Evolutionary conservation across 192 early-diverging fungal genomes (phyloP).

Genomic region (Umbelopsis sp.): DNA sequence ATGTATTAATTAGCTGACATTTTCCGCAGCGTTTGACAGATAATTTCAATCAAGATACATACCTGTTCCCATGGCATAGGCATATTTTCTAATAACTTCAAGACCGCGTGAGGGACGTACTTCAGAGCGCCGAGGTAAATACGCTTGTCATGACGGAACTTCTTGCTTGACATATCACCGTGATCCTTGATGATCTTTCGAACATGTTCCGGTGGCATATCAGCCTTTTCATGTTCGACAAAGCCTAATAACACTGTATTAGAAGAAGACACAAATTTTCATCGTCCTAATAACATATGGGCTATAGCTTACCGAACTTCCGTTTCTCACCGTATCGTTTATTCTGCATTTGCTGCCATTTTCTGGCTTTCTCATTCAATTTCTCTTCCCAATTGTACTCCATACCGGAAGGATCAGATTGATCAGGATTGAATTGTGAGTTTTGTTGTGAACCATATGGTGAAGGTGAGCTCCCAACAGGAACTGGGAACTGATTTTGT

Average conservation of each 20-base stretch:
- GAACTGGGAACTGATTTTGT: slow-evolving; percentile 18
- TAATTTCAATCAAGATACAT: slow-evolving; percentile 83
- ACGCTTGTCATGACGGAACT: slow-evolving; percentile 96
- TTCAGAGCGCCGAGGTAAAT: slow-evolving; percentile 98
- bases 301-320: slow-evolving; percentile 68
- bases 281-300: not conserved
- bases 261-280: not conserved
- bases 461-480: slow-evolving; percentile 19
- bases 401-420: slow-evolving; percentile 30
- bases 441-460: slow-evolving; percentile 17
- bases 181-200: slow-evolving; percentile 99
- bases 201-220: slow-evolving; percentile 97
- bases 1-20: slow-evolving; percentile 88
- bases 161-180: slow-evolving; percentile 98
- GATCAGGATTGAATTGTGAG: slow-evolving; percentile 1
- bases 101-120: slow-evolving; percentile 97
- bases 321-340: slow-evolving; percentile 93
- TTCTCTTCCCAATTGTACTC: slow-evolving; percentile 56
- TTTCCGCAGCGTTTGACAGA: slow-evolving; percentile 97
- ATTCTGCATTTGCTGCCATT: slow-evolving; percentile 90
- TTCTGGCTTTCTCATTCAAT: slow-evolving; percentile 80
- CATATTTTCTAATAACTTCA: slow-evolving; percentile 99
- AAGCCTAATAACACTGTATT: slow-evolving; percentile 50
- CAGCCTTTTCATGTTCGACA: slow-evolving; percentile 90
- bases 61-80: slow-evolving; percentile 99